Conservation (phyloP, 768 basidiomycete species). For the Suillus bovinus region DNA sequence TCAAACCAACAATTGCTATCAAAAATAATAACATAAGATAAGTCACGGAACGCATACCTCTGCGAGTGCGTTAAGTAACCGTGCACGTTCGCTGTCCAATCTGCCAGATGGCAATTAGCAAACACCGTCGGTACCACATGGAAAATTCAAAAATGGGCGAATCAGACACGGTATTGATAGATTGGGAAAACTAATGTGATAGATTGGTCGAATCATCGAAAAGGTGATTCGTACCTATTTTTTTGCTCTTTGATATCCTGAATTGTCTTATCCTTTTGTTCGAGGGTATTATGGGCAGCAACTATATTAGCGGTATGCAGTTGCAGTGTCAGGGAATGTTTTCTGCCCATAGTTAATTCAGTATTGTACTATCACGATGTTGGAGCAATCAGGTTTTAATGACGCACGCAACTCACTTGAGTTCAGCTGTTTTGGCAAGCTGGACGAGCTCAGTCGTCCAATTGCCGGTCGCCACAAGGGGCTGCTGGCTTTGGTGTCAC, state of each 20-base stretch:
- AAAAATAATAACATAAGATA: slow-evolving; percentile 8
- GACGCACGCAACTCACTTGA: slow-evolving; percentile 60
- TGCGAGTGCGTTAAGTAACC: slow-evolving; percentile 64
- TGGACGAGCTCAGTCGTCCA: slow-evolving; percentile 88
- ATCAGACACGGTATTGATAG: background rate
- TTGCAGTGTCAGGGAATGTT: slow-evolving; percentile 82
- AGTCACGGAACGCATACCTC: slow-evolving; percentile 48
- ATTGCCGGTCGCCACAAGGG: slow-evolving; percentile 79
- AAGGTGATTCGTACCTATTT: slow-evolving; percentile 60
- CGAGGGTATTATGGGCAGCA: slow-evolving; percentile 77
- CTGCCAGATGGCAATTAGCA: slow-evolving; percentile 34
- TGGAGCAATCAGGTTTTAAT: slow-evolving; percentile 14
- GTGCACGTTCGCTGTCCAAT: slow-evolving; percentile 74
- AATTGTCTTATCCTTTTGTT: slow-evolving; percentile 74
- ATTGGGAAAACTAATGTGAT: background rate
- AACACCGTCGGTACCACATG: slow-evolving; percentile 12
- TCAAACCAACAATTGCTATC: slow-evolving; percentile 9
- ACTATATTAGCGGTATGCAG: slow-evolving; percentile 86
- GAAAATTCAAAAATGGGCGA: slow-evolving; percentile 13
- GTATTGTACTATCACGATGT: background rate
- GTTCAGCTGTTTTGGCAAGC: slow-evolving; percentile 82
- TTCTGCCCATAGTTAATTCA: slow-evolving; percentile 41
- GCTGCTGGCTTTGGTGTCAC: slow-evolving; percentile 34
- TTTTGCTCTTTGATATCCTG: slow-evolving; percentile 84
- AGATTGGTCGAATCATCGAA: background rate